Evolutionary conservation across 345 rosid species (phyloP).

Genomic region (Ceriops zippeliana): DNA sequence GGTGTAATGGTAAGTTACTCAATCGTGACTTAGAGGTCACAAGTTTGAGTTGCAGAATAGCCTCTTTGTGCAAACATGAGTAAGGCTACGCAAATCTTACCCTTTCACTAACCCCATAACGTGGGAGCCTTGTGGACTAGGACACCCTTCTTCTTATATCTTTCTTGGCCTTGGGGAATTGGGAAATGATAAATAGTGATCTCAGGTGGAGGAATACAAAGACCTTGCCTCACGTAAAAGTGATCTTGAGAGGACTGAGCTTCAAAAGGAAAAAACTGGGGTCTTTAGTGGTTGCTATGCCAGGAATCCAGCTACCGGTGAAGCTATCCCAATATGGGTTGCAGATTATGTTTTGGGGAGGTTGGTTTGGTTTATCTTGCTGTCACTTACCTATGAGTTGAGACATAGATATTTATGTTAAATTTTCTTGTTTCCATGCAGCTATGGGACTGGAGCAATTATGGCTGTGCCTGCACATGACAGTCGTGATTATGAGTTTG

Average conservation of each 20-base stretch:
- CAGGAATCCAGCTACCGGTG: slow-evolving; percentile 76
- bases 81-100: too few relatives aligned
- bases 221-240: slow-evolving; percentile 73
- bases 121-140: too few relatives aligned
- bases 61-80: too few relatives aligned
- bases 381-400: slow-evolving; percentile 11
- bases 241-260: slow-evolving; percentile 96
- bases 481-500: slow-evolving; percentile 77
- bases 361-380: slow-evolving; percentile 28
- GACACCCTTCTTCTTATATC: neutral
- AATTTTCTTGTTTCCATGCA: slow-evolving; percentile 25
- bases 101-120: too few relatives aligned
- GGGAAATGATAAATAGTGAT: slow-evolving; percentile 9
- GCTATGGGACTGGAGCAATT: slow-evolving; percentile 97
- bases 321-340: slow-evolving; percentile 86
- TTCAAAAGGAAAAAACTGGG: slow-evolving; percentile 90
- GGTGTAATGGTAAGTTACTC: too few relatives aligned
- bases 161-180: slow-evolving; percentile 7
- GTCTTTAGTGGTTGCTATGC: slow-evolving; percentile 80
- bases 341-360: slow-evolving; percentile 91
- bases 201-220: slow-evolving; percentile 82
- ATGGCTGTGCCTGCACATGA: slow-evolving; percentile 99
- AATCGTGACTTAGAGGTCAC: too few relatives aligned
- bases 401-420: neutral
- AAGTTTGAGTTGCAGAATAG: too few relatives aligned